phyloP scores from a whole-genome alignment of 2,329 filamentous ascomycete species.

The Didymella sp. region DNA sequence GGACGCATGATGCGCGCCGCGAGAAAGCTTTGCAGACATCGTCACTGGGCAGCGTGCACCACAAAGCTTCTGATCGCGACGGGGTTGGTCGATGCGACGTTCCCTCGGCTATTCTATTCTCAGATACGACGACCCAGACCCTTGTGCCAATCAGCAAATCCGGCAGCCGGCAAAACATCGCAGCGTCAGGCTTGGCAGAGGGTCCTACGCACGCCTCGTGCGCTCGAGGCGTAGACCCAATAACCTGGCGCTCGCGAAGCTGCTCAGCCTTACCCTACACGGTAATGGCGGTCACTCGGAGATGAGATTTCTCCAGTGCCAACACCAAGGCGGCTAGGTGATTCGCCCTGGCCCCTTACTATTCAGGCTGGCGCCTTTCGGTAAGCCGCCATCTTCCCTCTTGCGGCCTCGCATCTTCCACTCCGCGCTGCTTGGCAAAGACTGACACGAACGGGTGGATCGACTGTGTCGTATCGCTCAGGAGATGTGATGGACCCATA shows the following conservation, averaged over 20 bases:
- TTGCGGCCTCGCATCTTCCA: constrained; percentile 10
- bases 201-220: constrained; percentile 6
- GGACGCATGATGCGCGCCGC: not conserved
- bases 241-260: constrained; percentile 12
- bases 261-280: constrained; percentile 18
- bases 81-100: constrained; percentile 14
- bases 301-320: constrained; percentile 17
- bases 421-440: constrained; percentile 5
- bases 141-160: constrained; percentile 20
- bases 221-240: constrained; percentile 8
- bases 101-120: constrained; percentile 20
- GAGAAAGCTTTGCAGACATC: constrained; percentile 15
- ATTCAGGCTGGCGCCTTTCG: constrained; percentile 17
- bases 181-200: not conserved
- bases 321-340: constrained; percentile 17
- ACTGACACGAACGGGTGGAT: constrained; percentile 20
- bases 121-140: constrained; percentile 17
- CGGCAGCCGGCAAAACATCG: constrained; percentile 14
- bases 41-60: constrained; percentile 5
- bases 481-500: constrained; percentile 13
- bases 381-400: constrained; percentile 17
- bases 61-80: constrained; percentile 15
- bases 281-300: constrained; percentile 15
- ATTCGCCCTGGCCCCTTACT: constrained; percentile 19
- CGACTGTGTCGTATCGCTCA: constrained; percentile 18